A percentile compares a stretch with the other conserved stretches of the same genome.
These are phyloP conservation scores for Phyllosticta citrichinensis DNA, from an alignment of 2,329 filamentous ascomycete species.

Conservation along the genomic window DNA sequence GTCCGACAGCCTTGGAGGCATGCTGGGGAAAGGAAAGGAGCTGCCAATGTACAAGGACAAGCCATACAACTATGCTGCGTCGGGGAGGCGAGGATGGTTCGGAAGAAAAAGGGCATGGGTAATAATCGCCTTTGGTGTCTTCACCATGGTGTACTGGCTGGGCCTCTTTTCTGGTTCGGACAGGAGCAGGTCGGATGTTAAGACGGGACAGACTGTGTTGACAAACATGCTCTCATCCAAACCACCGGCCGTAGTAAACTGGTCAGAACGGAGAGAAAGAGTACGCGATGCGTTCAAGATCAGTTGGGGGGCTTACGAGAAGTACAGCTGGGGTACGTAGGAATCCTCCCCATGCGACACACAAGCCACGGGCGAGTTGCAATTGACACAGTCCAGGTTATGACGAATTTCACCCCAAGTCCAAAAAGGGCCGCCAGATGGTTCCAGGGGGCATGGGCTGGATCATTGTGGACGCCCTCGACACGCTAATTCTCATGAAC, in stretches of 20 bases:
- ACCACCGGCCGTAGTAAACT: slow-evolving; percentile 44
- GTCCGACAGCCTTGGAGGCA: slow-evolving; percentile 51
- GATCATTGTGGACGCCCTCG: slow-evolving; percentile 94
- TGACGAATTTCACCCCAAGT: slow-evolving; percentile 78
- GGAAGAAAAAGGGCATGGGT: slow-evolving; percentile 53
- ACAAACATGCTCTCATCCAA: slow-evolving; percentile 1
- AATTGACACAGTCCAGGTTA: slow-evolving; percentile 37
- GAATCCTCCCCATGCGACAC: background rate
- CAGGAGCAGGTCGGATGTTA: background rate
- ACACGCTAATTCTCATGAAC: slow-evolving; percentile 98
- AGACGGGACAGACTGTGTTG: background rate
- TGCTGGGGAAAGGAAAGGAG: slow-evolving; percentile 53
- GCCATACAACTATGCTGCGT: slow-evolving; percentile 60
- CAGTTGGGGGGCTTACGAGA: slow-evolving; percentile 88
- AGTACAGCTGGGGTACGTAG: slow-evolving; percentile 81
- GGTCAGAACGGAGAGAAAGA: slow-evolving; percentile 64
- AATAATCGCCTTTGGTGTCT: slow-evolving; percentile 42
- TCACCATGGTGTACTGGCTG: slow-evolving; percentile 59
- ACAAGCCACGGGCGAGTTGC: background rate
- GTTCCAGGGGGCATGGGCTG: slow-evolving; percentile 78
- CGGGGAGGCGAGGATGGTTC: slow-evolving; percentile 51
- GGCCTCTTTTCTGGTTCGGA: slow-evolving; percentile 5
- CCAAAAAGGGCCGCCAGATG: slow-evolving; percentile 75
- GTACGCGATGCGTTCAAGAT: slow-evolving; percentile 84
- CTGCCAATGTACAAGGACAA: slow-evolving; percentile 99